Base-by-base conservation (phyloP, 306 rosid genomes). In the Geum urbanum region DNA sequence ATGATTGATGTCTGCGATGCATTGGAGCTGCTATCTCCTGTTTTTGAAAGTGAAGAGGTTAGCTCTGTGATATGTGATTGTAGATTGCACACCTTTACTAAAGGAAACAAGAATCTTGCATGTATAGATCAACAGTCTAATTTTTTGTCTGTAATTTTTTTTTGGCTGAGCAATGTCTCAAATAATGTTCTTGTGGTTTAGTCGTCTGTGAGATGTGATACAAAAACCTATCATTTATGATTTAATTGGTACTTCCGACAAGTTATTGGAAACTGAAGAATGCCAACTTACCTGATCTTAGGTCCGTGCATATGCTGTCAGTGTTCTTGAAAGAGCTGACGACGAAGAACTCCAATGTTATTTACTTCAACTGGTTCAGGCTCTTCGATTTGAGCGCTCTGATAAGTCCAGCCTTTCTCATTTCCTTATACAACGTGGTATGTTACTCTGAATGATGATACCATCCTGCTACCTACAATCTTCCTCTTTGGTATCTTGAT, bases 301-400 rank as follows among this genome's bases (percentile, higher is more conserved):
- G 99, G 99, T 94, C 68, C 97, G 99, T 79, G 99, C 97, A 58
- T 94, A 94, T 87, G 99, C 99, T 48, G 99, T 94, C 80, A 88
- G 97, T 73, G 92, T 94, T 75, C 99, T 94, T 83, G 95, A 87
- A 84, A 91, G 96, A 84, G 99, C 99, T 76, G 99, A 94, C 59
- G 97, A 91, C 74, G 97, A 91, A 76, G 99, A 94, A 84, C 99
- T 94, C 51, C 95, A 87, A 22, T 94, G 99, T 80, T 94, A 94
- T 88, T 73, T 91, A 75, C 99, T 94, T 84, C 99, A 91, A 72
- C 84, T 91, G 81, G 99, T 94, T 84, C 99, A 94, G 77, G 99
- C 97, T 75, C 97, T 94, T 80, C 91, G 99, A 70, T 94, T 91
- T 64, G 99, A 94, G 79, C 97, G 96, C 62, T 88, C 97, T 60